Evolutionary conservation across 352 stramenopile genomes (phyloP).

Genomic region (Phytophthora boehmeriae): DNA sequence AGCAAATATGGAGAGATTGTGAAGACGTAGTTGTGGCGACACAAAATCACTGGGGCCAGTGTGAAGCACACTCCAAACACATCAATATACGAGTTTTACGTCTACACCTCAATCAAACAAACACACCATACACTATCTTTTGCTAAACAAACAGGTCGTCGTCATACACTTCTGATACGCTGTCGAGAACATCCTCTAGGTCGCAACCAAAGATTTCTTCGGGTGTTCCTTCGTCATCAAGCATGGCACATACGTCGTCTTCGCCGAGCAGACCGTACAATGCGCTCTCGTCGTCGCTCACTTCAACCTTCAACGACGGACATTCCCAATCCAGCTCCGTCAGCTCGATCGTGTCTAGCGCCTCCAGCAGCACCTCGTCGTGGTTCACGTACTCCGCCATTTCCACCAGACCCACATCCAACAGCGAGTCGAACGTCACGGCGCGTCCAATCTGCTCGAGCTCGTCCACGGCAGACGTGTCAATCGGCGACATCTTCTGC

Average conservation of each 20-base stretch:
- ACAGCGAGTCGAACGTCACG: conserved; percentile 8
- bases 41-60: too few species aligned
- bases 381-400: neutral
- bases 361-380: conserved; percentile 14
- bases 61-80: too few species aligned
- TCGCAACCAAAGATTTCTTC: too few species aligned
- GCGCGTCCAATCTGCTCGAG: neutral
- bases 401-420: neutral
- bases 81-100: too few species aligned
- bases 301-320: neutral
- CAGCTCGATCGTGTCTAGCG: conserved; percentile 19
- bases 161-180: neutral
- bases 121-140: too few species aligned
- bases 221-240: neutral
- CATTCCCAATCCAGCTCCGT: conserved; percentile 21
- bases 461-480: conserved; percentile 5
- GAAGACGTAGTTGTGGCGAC: too few species aligned
- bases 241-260: conserved; percentile 5
- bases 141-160: neutral
- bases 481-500: too few species aligned
- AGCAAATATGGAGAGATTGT: too few species aligned
- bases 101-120: too few species aligned
- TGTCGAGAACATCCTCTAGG: neutral
- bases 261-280: conserved; percentile 5
- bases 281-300: neutral